phyloP scores from a whole-genome alignment of 2,329 filamentous ascomycete species.

The Fulvia fulva region DNA sequence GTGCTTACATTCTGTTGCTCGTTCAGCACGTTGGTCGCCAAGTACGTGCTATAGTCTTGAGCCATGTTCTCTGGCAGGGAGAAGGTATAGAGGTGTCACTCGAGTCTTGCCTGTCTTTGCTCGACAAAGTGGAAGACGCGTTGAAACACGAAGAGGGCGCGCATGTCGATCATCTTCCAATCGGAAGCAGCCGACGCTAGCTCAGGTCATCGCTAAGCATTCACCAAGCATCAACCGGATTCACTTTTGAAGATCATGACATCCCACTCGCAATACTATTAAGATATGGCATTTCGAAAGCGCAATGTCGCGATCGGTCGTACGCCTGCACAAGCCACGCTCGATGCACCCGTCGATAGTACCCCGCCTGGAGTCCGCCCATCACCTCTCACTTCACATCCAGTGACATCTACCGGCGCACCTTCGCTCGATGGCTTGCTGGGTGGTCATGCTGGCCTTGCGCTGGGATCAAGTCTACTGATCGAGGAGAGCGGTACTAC shows the following conservation, averaged over 20 bases:
- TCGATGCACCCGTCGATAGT: background rate
- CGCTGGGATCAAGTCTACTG: slow-evolving; percentile 74
- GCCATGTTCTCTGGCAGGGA: slow-evolving; percentile 31
- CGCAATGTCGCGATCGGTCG: slow-evolving; percentile 22
- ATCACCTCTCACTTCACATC: slow-evolving; percentile 81
- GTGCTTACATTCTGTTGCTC: slow-evolving; percentile 65
- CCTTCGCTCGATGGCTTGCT: slow-evolving; percentile 78
- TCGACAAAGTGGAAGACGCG: background rate
- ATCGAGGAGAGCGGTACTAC: slow-evolving; percentile 89
- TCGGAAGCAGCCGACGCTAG: no score
- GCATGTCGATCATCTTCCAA: background rate
- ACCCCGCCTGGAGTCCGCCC: slow-evolving; percentile 62
- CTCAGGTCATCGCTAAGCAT: no score
- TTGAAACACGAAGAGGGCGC: background rate
- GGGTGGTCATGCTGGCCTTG: slow-evolving; percentile 79
- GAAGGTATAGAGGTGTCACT: background rate
- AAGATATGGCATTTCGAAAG: slow-evolving; percentile 24
- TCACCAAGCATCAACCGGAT: no score
- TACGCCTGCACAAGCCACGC: background rate
- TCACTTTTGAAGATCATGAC: no score
- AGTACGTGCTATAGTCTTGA: slow-evolving; percentile 63
- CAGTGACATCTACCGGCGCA: slow-evolving; percentile 87
- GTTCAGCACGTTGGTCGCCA: slow-evolving; percentile 71
- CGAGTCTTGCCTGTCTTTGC: background rate
- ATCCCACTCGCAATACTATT: no score